phyloP scores from a whole-genome alignment of 140 eudicot genomes.

The Oenanthe javanica region DNA sequence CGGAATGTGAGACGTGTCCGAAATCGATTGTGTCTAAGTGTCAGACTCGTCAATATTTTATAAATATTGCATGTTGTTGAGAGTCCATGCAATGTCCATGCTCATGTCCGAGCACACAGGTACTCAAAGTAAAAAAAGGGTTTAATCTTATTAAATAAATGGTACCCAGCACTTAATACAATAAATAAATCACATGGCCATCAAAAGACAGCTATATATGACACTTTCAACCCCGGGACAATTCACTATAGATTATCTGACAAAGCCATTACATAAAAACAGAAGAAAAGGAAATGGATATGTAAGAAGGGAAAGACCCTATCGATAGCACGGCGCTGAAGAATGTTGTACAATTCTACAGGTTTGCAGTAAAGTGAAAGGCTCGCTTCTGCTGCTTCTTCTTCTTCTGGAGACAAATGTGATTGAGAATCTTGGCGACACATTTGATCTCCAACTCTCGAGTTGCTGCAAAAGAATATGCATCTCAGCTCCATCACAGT shows the following conservation, averaged over 20 bases:
- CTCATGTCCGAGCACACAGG: neutral
- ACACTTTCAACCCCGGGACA: neutral
- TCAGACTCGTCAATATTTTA: neutral
- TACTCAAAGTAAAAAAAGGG: neutral
- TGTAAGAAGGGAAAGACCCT: conserved; percentile 29
- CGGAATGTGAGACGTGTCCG: neutral
- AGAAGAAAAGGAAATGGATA: neutral
- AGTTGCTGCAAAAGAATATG: conserved; percentile 51
- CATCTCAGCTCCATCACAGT: neutral
- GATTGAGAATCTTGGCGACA: conserved; percentile 70
- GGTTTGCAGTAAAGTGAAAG: conserved; percentile 79
- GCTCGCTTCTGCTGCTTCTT: conserved; percentile 81
- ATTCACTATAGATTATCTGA: neutral
- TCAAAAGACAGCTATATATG: neutral
- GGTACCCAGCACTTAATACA: neutral
- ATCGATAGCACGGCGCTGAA: conserved; percentile 57
- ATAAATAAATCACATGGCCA: neutral
- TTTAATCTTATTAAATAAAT: neutral
- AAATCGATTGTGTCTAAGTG: neutral
- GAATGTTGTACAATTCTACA: conserved; percentile 85
- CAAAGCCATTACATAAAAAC: neutral
- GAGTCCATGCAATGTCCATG: neutral
- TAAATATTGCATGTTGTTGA: neutral
- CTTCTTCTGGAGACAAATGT: conserved; percentile 77
- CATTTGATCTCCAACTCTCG: conserved; percentile 72